Percentiles rank a stretch among this genome's conserved stretches.
phyloP scores from a whole-genome alignment of 805 yeast species.

The Zygosaccharomyces bailii region DNA sequence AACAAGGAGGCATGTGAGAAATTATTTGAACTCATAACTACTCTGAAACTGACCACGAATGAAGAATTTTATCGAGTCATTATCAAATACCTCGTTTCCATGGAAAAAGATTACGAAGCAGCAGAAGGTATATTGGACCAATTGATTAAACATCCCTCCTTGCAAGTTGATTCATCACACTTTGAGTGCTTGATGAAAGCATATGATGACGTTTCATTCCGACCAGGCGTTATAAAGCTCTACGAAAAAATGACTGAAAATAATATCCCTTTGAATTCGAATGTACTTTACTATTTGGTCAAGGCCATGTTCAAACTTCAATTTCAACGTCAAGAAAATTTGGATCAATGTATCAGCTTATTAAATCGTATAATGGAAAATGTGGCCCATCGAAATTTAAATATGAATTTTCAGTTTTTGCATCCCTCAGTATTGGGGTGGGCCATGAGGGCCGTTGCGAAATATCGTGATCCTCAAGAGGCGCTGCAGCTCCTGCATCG shows the following conservation, averaged over 20 bases:
- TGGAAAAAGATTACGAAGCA: conserved; percentile 21
- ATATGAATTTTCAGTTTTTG: conserved; percentile 23
- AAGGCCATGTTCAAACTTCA: conserved; percentile 33
- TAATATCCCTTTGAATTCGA: conserved; percentile 27
- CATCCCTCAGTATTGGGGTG: conserved; percentile 39
- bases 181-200: conserved; percentile 34
- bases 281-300: conserved; percentile 31
- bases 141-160: conserved; percentile 17
- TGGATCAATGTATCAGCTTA: conserved; percentile 31
- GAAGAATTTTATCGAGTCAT: conserved; percentile 27
- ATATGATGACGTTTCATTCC: conserved; percentile 27
- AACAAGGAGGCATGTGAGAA: conserved; percentile 20
- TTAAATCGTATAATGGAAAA: conserved; percentile 33
- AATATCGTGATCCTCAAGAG: conserved; percentile 31
- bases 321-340: conserved; percentile 27
- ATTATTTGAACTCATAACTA: conserved; percentile 18
- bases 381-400: conserved; percentile 22
- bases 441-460: conserved; percentile 34
- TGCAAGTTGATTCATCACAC: conserved; percentile 24
- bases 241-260: conserved; percentile 30
- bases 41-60: conserved; percentile 14
- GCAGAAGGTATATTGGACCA: conserved; percentile 24
- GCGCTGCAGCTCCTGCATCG: conserved; percentile 36
- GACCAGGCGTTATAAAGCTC: conserved; percentile 28
- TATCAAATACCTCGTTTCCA: conserved; percentile 18